Base-by-base conservation (phyloP, 2,329 filamentous ascomycete species). In the Diaporthe helianthi region DNA sequence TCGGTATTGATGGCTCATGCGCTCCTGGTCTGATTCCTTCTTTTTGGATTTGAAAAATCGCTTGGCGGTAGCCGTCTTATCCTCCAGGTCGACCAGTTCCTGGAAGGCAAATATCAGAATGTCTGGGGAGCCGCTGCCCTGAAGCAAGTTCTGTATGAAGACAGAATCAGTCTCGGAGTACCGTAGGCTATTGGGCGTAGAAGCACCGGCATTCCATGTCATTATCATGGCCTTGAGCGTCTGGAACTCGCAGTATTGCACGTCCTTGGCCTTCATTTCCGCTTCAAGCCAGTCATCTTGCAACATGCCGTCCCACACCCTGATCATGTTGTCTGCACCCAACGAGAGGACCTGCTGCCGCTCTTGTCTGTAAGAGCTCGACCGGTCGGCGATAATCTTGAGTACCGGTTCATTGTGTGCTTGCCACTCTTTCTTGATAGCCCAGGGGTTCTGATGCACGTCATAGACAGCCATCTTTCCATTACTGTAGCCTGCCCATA, bases 201-300 rank as follows among this genome's bases (percentile, higher is more conserved):
- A 91, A n/a, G 96, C 96, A 1, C 96, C 96, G 1, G 94, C 95
- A 78, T 99, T 99, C 96, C 96, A 99, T 0, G 94, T 98, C 83
- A 98, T 86, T 31, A 97, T 88, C 46, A 93, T 83, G 15, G 92
- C 90, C 60, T 89, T 91, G 69, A 98, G 84, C 74, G 97, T 90
- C 66, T 94, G 87, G 78, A 98, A 97, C 33, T 88, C 86, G 82
- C 94, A 98, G 77, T 93, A 98, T 60, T 96, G 88, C 0, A 87
- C 84, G 75, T 98, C 94, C 71, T 90, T 89, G 38, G 87, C 86
- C 76, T 97, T 93, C 94, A 99, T 97, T 72, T 93, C 89, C 44
- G 86, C 84, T 80, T 98, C 94, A n/a, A 98, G 85, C 92, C 93
- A 98, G 79, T 98, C 96, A 31, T 97, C 93, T 78, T 96, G 91